A percentile compares a stretch with the other conserved stretches of the same genome.
These are phyloP conservation scores for Aspergillus saccharolyticus DNA, from an alignment of 495 filamentous ascomycete genomes.

Conservation along the genomic window DNA sequence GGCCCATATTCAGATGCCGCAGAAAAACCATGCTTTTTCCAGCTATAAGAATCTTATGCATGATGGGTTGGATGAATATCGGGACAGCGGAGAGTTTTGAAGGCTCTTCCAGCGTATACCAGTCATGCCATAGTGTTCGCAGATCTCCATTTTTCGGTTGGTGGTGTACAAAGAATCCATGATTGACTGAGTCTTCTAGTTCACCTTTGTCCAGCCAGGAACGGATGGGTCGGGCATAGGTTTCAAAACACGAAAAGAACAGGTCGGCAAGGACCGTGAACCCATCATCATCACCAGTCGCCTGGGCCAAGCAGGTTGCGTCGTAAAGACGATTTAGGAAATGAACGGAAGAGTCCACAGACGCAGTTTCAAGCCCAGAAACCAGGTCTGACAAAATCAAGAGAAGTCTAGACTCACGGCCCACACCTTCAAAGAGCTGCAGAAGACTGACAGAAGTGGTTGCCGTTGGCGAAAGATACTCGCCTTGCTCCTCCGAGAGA, in stretches of 20 bases:
- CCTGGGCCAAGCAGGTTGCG: constrained; percentile 60
- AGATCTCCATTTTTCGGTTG: constrained; percentile 52
- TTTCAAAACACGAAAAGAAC: constrained; percentile 78
- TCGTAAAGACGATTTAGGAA: constrained; percentile 74
- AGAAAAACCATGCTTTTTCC: constrained; percentile 86
- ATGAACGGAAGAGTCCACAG: constrained; percentile 41
- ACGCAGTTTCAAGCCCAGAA: constrained; percentile 18
- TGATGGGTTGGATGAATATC: constrained; percentile 63
- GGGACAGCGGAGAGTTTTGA: constrained; percentile 58
- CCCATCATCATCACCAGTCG: constrained; percentile 54
- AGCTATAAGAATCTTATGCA: constrained; percentile 69
- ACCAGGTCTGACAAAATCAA: constrained; percentile 48
- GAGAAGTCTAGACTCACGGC: constrained; percentile 49
- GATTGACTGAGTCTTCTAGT: constrained; percentile 53
- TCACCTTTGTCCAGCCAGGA: constrained; percentile 83
- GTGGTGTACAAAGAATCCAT: constrained; percentile 69
- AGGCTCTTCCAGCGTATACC: constrained; percentile 58
- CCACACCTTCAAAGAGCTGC: constrained; percentile 55
- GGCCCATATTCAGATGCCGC: constrained; percentile 47
- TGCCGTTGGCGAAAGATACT: constrained; percentile 32
- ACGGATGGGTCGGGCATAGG: constrained; percentile 74
- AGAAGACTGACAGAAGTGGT: constrained; percentile 51
- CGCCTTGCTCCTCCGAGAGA: constrained; percentile 41
- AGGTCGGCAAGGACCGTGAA: constrained; percentile 59
- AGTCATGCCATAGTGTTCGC: constrained; percentile 67